phyloP scores from a whole-genome alignment of 2,329 filamentous ascomycete genomes.

The Exophiala sp. region DNA sequence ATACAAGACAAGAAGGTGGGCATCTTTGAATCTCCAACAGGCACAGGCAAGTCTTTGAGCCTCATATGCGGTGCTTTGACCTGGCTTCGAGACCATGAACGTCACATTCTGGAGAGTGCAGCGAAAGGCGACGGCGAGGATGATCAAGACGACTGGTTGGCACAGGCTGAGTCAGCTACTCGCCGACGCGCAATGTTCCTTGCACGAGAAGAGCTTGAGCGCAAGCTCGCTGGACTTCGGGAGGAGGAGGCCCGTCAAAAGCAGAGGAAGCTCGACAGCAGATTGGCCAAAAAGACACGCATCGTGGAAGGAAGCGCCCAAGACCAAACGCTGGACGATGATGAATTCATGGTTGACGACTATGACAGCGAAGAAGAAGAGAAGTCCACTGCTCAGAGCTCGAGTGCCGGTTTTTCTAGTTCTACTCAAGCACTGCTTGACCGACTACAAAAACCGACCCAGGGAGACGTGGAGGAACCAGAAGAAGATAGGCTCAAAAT shows the following conservation, averaged over 20 bases:
- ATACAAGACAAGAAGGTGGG: constrained; percentile 74
- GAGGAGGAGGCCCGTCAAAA: constrained; percentile 14
- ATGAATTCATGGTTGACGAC: constrained; percentile 69
- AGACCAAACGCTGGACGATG: constrained; percentile 46
- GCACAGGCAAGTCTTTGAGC: constrained; percentile 85
- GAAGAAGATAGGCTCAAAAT: constrained; percentile 68
- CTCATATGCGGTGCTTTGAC: constrained; percentile 83
- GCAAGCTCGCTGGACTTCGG: constrained; percentile 37
- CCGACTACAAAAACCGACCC: constrained; percentile 50
- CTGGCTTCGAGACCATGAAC: constrained; percentile 81
- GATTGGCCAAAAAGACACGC: constrained; percentile 15
- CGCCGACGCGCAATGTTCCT: constrained; percentile 61
- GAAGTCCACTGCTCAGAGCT: constrained; percentile 29
- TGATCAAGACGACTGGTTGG: constrained; percentile 78
- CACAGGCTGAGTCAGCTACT: constrained; percentile 66
- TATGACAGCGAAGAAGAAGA: constrained; percentile 59
- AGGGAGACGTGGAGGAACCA: constrained; percentile 42
- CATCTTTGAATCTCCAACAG: constrained; percentile 90
- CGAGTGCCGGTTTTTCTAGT: constrained; percentile 55
- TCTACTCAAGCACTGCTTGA: constrained; percentile 70
- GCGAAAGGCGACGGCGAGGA: constrained; percentile 36
- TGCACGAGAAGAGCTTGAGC: constrained; percentile 66
- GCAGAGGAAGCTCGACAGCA: constrained; percentile 6
- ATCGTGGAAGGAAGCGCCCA: neutral
- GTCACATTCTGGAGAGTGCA: constrained; percentile 31